These are phyloP conservation scores for Barbatosphaeria neglecta DNA, from an alignment of 495 filamentous ascomycete genomes.

Conservation along the genomic window DNA sequence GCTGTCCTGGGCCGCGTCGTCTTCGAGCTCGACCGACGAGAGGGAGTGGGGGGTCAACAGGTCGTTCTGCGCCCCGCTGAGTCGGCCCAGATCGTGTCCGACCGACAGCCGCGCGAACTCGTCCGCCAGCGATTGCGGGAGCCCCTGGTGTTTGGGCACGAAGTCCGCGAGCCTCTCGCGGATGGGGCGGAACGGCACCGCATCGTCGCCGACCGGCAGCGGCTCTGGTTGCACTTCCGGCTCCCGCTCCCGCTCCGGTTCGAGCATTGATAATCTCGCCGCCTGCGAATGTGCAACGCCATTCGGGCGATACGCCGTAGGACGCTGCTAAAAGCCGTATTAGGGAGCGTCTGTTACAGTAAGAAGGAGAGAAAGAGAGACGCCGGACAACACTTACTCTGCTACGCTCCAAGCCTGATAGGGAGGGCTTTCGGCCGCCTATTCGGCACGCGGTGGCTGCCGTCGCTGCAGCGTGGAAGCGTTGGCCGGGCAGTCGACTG, in stretches of 20 bases:
- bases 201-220: not conserved
- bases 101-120: no score
- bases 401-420: not conserved
- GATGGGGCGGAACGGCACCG: not conserved
- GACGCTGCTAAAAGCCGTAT: not conserved
- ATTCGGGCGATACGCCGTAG: not conserved
- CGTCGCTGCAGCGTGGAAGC: not conserved
- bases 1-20: slow-evolving; percentile 18
- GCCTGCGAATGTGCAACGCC: not conserved
- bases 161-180: not conserved
- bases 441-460: not conserved
- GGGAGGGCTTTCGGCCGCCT: not conserved
- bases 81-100: no score
- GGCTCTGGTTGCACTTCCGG: no score
- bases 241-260: slow-evolving; percentile 11
- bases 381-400: not conserved
- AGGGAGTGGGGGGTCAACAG: not conserved
- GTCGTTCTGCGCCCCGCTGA: not conserved
- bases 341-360: not conserved
- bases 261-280: slow-evolving; percentile 4
- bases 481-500: not conserved
- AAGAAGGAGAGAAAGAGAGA: not conserved
- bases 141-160: no score
- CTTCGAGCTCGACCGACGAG: slow-evolving; percentile 9
- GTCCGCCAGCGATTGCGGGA: no score